Evolutionary conservation across 2,329 filamentous ascomycete species (phyloP).

Genomic region (Dothiorella sarmentorum): DNA sequence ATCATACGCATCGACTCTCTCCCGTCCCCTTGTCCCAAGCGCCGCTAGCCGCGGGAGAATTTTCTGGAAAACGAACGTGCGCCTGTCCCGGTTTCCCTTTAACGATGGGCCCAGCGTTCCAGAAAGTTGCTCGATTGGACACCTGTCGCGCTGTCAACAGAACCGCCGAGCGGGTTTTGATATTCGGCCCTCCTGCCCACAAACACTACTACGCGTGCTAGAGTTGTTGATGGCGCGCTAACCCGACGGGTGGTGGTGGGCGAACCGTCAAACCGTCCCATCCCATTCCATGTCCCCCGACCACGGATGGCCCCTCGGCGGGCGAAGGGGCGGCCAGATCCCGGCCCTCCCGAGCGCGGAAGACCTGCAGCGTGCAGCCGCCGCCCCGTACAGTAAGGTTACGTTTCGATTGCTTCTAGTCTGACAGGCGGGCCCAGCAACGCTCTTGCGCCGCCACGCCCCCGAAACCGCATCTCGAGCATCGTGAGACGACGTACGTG

Average conservation of each 20-base stretch:
- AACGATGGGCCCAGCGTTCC: slow-evolving; percentile 15
- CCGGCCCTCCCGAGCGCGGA: slow-evolving; percentile 18
- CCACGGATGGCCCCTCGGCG: slow-evolving; percentile 18
- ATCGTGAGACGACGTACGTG: slow-evolving; percentile 16
- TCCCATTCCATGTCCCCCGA: slow-evolving; percentile 8
- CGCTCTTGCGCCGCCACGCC: not conserved
- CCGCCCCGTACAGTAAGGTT: slow-evolving; percentile 13
- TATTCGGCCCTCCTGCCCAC: not conserved
- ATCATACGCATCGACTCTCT: not conserved
- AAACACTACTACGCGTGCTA: no score
- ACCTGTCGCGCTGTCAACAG: slow-evolving; percentile 7
- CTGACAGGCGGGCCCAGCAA: slow-evolving; percentile 11
- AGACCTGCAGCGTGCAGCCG: slow-evolving; percentile 18
- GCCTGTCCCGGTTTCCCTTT: slow-evolving; percentile 12
- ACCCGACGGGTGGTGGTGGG: no score
- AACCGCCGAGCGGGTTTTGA: not conserved
- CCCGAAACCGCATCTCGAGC: not conserved
- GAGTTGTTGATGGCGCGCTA: no score
- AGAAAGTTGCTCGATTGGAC: slow-evolving; percentile 12
- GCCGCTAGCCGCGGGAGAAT: slow-evolving; percentile 17
- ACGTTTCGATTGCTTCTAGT: slow-evolving; percentile 11
- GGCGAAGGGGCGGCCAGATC: slow-evolving; percentile 17
- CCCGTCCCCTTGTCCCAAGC: slow-evolving; percentile 12
- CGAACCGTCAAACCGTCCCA: no score
- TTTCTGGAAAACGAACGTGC: slow-evolving; percentile 19